Evolutionary conservation across 352 stramenopile genomes (phyloP), one percentile per base, ranked within the genome.

Genomic region (Plasmopara viticola): DNA sequence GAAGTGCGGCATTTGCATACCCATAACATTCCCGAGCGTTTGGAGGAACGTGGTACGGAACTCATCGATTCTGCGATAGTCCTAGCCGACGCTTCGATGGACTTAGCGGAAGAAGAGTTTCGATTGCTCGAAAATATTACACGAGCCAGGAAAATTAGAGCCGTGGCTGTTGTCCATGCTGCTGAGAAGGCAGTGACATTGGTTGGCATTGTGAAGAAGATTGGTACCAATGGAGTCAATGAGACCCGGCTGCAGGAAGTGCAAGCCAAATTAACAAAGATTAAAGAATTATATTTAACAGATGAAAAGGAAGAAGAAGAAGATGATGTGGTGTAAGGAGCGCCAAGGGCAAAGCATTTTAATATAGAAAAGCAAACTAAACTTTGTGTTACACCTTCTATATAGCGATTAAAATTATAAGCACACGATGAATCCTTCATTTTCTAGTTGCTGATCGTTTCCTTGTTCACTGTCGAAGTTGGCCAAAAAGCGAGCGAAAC

Each of bases 171-270:
- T 5, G 64, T 88, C n/a, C 75, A 87, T 48, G 68, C 86, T 1
- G 78, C 72, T 13, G 84, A 93, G 54, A 87, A 90, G 50, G 76
- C 71, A 5, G 51, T 86, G 17, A 78, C 87, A 48, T 62, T 94
- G 15, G 80, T 93, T 8, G 72, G 69, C 0, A 93, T 94, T 46
- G 84, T 94, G 1, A 87, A 89, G 55, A 94, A 94, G 57, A 66
- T 94, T 14, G 79, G 80, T 37, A 75, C 80, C 1, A 66, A 58
- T 25, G 77, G 74, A 6, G 69, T 91, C 5, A 65, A 89, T 49
- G 65, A 70, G 5, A 33, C 49, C 20, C 79, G 84, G 6, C 45
- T 89, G 15, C 50, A 48, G 0, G 44, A 63, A 6, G 48, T 92
- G 15, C 78, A 90, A 38, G 53, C 55, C 1, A 68, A 51, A 5